Evolutionary conservation across 306 rosid genomes (phyloP).

Genomic region (Elaeagnus macrophylla): DNA sequence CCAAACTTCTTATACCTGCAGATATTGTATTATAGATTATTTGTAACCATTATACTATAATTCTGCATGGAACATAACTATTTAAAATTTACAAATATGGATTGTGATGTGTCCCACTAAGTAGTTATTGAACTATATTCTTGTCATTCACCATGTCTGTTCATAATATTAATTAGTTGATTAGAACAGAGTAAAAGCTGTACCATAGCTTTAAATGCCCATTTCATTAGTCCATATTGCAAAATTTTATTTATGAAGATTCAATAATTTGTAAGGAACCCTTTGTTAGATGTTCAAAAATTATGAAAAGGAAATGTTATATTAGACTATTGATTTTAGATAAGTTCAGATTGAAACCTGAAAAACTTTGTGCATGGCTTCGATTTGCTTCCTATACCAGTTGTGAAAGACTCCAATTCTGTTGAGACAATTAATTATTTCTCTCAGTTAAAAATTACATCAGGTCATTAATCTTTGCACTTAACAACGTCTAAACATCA

Average conservation of each 20-base stretch:
- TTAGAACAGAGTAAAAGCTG: constrained; percentile 65
- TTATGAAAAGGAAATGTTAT: constrained; percentile 26
- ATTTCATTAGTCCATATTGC: constrained; percentile 61
- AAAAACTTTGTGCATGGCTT: constrained; percentile 99
- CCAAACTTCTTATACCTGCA: constrained; percentile 24
- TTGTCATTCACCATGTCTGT: constrained; percentile 52
- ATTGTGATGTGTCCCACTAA: constrained; percentile 19
- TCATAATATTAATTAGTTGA: constrained; percentile 57
- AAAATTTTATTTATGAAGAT: constrained; percentile 29
- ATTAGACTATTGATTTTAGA: constrained; percentile 55
- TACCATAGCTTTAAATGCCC: constrained; percentile 63
- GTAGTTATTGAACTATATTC: constrained; percentile 35
- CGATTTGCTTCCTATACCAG: constrained; percentile 97
- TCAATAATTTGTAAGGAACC: constrained; percentile 2
- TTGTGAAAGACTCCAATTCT: constrained; percentile 75
- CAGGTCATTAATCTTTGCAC: constrained; percentile 35
- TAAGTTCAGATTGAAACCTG: constrained; percentile 95
- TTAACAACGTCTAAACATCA: constrained; percentile 29
- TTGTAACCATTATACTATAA: constrained; percentile 22
- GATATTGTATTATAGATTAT: constrained; percentile 23
- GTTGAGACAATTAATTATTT: constrained; percentile 87
- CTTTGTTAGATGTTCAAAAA: constrained; percentile 24
- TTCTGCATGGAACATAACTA: constrained; percentile 35
- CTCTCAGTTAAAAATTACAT: constrained; percentile 50
- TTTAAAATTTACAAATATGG: constrained; percentile 34